Evolutionary conservation across 163 green algal genomes (phyloP), one percentile per base, ranked within the genome.

Genomic region (Smithsoniella earleae): DNA sequence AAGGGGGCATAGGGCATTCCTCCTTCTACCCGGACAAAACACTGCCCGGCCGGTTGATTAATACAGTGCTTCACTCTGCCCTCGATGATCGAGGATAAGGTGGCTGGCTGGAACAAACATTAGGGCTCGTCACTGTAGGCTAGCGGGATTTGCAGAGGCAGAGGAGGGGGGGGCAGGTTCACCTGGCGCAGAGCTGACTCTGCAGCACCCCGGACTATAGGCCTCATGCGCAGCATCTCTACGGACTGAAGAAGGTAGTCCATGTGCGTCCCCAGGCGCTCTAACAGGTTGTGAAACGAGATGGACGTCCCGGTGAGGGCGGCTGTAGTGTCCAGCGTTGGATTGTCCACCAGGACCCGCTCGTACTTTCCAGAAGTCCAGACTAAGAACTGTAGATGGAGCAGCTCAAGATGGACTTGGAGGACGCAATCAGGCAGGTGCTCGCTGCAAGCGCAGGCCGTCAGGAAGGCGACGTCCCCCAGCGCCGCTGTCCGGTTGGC

Each of bases 361-460:
- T 69, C 58, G 20, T 69, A 69, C 58, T 69, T 69, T 5, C 27
- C 58, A 3, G 58, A 69, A 30, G 58, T 69, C 58, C 58, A 69
- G 1, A 34, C 58, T 6, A 69, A 31, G 8, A 69, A 31, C 58
- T 69, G 58, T 33, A 69, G 25, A 16, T 69, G 58, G 30, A 69
- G 58, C n/a, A 69, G 58, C 27, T 69, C 58, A 30, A 69, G 58
- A 18, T 69, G 58, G 30, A 69, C 58, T 18, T 69, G 58, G n/a
- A 69, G 58, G 30, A 69, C 58, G 5, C 30, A 30, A 18, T 30
- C 25, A 5, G 58, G 58, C 25, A 69, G 25, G 58, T 69, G 27
- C 0, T n/a, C 31, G 3, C 20, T 30, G 16, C 27, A 43, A 5
- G 58, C 20, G 31, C 27, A 69, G 3, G 58, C 58, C 4, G 58